phyloP scores from a whole-genome alignment of 106 monocot genomes.

The Narthecium ossifragum region DNA sequence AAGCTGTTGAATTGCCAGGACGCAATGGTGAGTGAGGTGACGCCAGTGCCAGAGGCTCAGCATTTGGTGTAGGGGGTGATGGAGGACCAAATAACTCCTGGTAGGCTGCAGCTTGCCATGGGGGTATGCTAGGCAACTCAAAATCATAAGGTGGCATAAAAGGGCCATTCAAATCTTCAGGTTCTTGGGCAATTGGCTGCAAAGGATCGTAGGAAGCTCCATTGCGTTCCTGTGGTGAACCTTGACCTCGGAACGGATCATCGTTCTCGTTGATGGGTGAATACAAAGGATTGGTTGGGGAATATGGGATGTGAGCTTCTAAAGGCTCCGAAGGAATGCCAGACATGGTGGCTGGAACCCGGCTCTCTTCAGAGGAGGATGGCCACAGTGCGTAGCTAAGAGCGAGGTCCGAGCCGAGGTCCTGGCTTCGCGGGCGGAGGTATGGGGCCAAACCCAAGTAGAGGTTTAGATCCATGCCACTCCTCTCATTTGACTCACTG shows the following conservation, averaged over 20 bases:
- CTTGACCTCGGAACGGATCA: too few relatives aligned
- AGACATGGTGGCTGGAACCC: too few relatives aligned
- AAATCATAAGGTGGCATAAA: neutral
- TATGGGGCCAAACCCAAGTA: conserved; percentile 3
- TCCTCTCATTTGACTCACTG: too few relatives aligned
- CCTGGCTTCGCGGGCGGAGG: neutral
- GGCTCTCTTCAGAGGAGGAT: neutral
- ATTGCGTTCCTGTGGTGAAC: too few relatives aligned
- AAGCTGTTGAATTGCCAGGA: too few relatives aligned
- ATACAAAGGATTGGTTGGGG: neutral
- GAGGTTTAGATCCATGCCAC: conserved; percentile 7
- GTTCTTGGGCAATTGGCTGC: neutral
- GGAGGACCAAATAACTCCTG: conserved; percentile 19
- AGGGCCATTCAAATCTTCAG: neutral
- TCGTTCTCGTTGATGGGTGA: too few relatives aligned
- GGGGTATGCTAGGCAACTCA: conserved; percentile 2
- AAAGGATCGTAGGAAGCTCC: neutral
- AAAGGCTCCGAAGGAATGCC: too few relatives aligned
- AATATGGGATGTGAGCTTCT: neutral
- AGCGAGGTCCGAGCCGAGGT: conserved; percentile 1
- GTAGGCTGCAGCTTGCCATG: too few relatives aligned
- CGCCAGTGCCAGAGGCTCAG: too few relatives aligned
- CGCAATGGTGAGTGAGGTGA: too few relatives aligned
- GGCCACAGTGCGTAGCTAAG: neutral
- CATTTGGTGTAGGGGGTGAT: conserved; percentile 23